Evolutionary conservation across 495 filamentous ascomycete species (phyloP).

Genomic region (Talaromyces adpressus): DNA sequence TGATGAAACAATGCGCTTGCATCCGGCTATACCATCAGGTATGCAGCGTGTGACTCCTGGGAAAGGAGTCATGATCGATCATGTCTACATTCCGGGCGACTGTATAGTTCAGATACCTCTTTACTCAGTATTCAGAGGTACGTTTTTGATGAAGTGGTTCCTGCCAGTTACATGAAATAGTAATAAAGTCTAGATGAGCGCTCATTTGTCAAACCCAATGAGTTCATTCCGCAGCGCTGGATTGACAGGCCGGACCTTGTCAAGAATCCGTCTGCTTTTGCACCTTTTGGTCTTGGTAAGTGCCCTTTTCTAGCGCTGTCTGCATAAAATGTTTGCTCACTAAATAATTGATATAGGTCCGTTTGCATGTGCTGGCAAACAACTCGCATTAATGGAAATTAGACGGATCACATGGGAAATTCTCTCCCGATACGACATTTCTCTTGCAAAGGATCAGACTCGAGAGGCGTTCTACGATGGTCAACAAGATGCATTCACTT

Average conservation of each 20-base stretch:
- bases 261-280: constrained; percentile 22
- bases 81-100: constrained; percentile 22
- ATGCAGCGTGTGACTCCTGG: constrained; percentile 15
- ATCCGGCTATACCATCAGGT: constrained; percentile 15
- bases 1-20: constrained; percentile 45
- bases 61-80: constrained; percentile 17
- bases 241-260: constrained; percentile 26
- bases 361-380: constrained; percentile 44
- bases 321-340: neutral
- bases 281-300: constrained; percentile 24
- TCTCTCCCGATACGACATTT: constrained; percentile 23
- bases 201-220: constrained; percentile 23
- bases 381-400: constrained; percentile 43
- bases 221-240: constrained; percentile 40
- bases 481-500: constrained; percentile 5
- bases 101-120: constrained; percentile 19
- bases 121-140: constrained; percentile 25
- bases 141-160: neutral
- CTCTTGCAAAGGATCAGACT: constrained; percentile 5
- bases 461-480: constrained; percentile 6
- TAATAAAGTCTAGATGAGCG: constrained; percentile 13
- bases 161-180: neutral
- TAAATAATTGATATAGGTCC: constrained; percentile 18
- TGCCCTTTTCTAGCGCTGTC: neutral
- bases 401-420: constrained; percentile 28